Base-by-base conservation (phyloP, 257 asterid species). In the Solanum chilense region DNA sequence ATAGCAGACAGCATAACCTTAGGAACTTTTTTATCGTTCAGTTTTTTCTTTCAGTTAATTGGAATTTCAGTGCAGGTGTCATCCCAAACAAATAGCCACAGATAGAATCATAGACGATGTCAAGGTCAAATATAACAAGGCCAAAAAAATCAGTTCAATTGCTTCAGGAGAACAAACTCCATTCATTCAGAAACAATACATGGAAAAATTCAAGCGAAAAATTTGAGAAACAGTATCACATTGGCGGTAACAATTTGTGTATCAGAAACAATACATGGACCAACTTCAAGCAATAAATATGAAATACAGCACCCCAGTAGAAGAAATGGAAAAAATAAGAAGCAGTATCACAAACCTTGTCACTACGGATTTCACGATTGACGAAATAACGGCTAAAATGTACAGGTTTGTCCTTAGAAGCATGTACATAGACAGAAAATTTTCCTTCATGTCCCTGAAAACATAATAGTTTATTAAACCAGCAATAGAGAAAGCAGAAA, bases 301-400 rank as follows among this genome's bases (percentile, higher is more conserved):
- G 49, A 44, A 78, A 78, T 44, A 78, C 62, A 25, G 25, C 25
- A 45, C 21, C 7, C 31, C 27, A 47, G 49, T 11, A 80, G 85
- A 29, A 44, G 27, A 49, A 80, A 80, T 9, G 69, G 44, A 29
- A 27, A 27, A 29, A 10, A 49, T 47, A 81, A 31, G 85, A 49
- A 68, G 88, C 81, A 74, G 70, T 84, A 91, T 49, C 88, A 88
- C 89, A 89, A 89, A 97, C 99, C 98, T 93, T 92, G 77, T 94
- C 95, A 89, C 99, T 96, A 60, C 93, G 99, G 85, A 97, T 93
- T 91, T 97, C 99, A 52, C 98, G 95, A 82, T 97, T 92, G 90
- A 95, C 45, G 90, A 97, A 97, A 92, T 93, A 96, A 85, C 99
- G 99, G 92, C 99, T 97, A 89, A 94, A 95, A 96, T 97, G 99